A percentile compares a stretch with the other conserved stretches of the same genome.
These are phyloP conservation scores for Triangularia verruculosa DNA, from an alignment of 2,329 filamentous ascomycete genomes.

Conservation along the genomic window DNA sequence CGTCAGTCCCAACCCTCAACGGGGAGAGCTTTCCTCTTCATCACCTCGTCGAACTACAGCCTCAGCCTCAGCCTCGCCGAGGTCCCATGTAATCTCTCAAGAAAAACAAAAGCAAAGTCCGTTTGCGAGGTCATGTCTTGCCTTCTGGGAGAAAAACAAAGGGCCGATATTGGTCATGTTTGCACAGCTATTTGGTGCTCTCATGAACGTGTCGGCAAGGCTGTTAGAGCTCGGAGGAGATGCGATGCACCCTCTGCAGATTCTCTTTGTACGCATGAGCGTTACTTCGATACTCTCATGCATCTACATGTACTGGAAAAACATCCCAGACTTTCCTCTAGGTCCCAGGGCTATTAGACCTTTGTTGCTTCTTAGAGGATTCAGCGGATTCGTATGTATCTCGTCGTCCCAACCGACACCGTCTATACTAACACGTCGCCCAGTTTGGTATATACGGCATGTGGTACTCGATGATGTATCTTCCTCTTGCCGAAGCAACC, in stretches of 20 bases:
- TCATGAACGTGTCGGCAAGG: constrained; percentile 82
- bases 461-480: constrained; percentile 66
- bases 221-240: constrained; percentile 69
- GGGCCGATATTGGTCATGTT: constrained; percentile 70
- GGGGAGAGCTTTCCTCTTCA: constrained; percentile 23
- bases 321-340: constrained; percentile 66
- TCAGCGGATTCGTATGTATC: constrained; percentile 55
- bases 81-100: constrained; percentile 5
- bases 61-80: constrained; percentile 1
- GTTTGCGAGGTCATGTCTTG: constrained; percentile 26
- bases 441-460: constrained; percentile 74
- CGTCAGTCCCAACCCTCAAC: constrained; percentile 41
- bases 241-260: constrained; percentile 78
- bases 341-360: constrained; percentile 64
- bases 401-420: background rate
- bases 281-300: constrained; percentile 67
- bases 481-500: constrained; percentile 82
- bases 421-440: background rate
- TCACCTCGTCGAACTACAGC: constrained; percentile 18
- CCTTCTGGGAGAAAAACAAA: constrained; percentile 63
- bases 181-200: constrained; percentile 75
- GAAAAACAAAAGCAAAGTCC: constrained; percentile 15
- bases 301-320: constrained; percentile 69
- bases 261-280: constrained; percentile 76
- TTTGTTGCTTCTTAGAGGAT: constrained; percentile 65